Conservation (phyloP, 257 asterid species). For the Salvia rosmarinus region DNA sequence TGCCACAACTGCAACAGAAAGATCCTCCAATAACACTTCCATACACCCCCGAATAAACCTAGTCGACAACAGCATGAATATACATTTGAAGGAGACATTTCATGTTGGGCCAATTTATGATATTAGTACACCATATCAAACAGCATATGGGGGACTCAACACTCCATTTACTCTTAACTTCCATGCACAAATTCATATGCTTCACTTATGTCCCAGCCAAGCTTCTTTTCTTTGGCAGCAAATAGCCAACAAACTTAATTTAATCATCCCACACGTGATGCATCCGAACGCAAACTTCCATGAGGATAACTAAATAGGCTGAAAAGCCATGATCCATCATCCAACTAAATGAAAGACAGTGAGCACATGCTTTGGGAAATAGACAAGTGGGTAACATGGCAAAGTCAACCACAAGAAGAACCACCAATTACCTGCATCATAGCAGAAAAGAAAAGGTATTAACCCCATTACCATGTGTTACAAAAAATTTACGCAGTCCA, state of each 20-base stretch:
- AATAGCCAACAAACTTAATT: constrained; percentile 22
- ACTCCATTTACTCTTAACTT: constrained; percentile 18
- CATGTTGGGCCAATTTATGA: constrained; percentile 19
- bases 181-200: constrained; percentile 22
- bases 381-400: constrained; percentile 35
- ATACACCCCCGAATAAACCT: constrained; percentile 20
- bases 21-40: constrained; percentile 25
- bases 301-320: constrained; percentile 9
- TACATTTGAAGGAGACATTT: neutral
- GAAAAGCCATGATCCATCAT: constrained; percentile 21
- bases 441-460: constrained; percentile 16
- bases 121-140: constrained; percentile 23
- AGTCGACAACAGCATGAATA: constrained; percentile 3
- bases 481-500: neutral
- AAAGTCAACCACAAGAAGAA: constrained; percentile 43
- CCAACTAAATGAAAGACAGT: constrained; percentile 36
- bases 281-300: constrained; percentile 20
- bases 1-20: constrained; percentile 23
- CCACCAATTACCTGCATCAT: constrained; percentile 60
- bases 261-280: neutral
- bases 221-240: constrained; percentile 26
- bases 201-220: constrained; percentile 19
- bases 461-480: neutral
- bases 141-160: neutral
- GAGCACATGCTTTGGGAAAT: constrained; percentile 39